Percentiles rank a stretch among this genome's conserved stretches.
Evolutionary conservation across 257 asterid species (phyloP).

Genomic region (Misopates orontium): DNA sequence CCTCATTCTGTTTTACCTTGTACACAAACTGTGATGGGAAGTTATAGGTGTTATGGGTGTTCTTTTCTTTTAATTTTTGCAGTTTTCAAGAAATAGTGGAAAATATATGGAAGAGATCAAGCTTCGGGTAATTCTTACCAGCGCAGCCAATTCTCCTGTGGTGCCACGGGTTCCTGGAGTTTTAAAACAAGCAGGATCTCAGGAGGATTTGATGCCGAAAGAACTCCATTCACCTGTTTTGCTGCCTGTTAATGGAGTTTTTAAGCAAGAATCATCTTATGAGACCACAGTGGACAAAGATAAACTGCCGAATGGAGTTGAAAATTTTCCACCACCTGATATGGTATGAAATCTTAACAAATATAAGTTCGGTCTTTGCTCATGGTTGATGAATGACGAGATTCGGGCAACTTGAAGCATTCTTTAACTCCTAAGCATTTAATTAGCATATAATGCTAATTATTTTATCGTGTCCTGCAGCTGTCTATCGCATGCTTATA

Average conservation of each 20-base stretch:
- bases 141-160: slow-evolving; percentile 52
- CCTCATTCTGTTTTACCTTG: slow-evolving; percentile 25
- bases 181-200: slow-evolving; percentile 47
- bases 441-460: slow-evolving; percentile 11
- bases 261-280: slow-evolving; percentile 55
- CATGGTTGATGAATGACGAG: slow-evolving; percentile 7
- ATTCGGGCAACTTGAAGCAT: slow-evolving; percentile 6
- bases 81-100: slow-evolving; percentile 62
- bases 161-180: slow-evolving; percentile 44
- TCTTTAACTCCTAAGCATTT: slow-evolving; percentile 12
- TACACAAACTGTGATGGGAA: slow-evolving; percentile 19
- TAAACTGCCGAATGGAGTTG: slow-evolving; percentile 49
- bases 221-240: slow-evolving; percentile 50
- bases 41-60: not conserved
- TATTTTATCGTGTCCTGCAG: slow-evolving; percentile 3
- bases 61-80: slow-evolving; percentile 26
- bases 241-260: slow-evolving; percentile 55
- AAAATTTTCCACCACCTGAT: slow-evolving; percentile 44
- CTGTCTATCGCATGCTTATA: not conserved
- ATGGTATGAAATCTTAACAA: slow-evolving; percentile 38
- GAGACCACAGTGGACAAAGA: slow-evolving; percentile 34
- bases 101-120: slow-evolving; percentile 76
- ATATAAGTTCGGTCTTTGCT: slow-evolving; percentile 3
- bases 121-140: slow-evolving; percentile 68
- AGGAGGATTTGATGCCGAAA: slow-evolving; percentile 36